Conservation (phyloP, 257 asterid genomes). For the Eustoma russellianum region DNA sequence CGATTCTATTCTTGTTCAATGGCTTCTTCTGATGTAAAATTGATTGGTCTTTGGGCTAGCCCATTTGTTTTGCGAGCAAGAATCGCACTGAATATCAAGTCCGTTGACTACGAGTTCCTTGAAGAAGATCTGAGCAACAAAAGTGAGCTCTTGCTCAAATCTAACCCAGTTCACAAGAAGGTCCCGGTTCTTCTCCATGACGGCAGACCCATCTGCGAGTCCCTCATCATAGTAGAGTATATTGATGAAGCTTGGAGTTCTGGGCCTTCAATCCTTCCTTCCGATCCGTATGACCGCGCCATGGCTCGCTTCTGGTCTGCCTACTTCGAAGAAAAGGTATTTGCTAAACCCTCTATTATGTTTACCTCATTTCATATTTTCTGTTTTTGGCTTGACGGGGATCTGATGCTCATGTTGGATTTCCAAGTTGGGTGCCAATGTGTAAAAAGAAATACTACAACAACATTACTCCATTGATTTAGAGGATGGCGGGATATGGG, state of each 20-base stretch:
- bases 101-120: slow-evolving; percentile 4
- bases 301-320: slow-evolving; percentile 9
- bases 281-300: slow-evolving; percentile 7
- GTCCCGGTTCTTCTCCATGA: slow-evolving; percentile 12
- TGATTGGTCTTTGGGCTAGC: slow-evolving; percentile 8
- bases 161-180: slow-evolving; percentile 13
- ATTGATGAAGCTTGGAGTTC: slow-evolving; percentile 11
- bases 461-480: too few species aligned
- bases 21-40: not conserved
- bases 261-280: not conserved
- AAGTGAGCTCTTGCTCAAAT: slow-evolving; percentile 6
- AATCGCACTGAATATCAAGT: slow-evolving; percentile 11
- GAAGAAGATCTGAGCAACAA: slow-evolving; percentile 14
- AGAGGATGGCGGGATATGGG: too few species aligned
- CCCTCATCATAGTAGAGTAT: slow-evolving; percentile 11
- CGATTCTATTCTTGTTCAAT: not conserved
- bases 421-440: too few species aligned
- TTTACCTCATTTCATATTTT: not conserved
- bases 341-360: not conserved
- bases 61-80: slow-evolving; percentile 6
- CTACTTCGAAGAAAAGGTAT: slow-evolving; percentile 5
- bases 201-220: slow-evolving; percentile 5
- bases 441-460: too few species aligned
- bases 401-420: too few species aligned
- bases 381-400: not conserved